Base-by-base conservation (phyloP, 2,329 filamentous ascomycete species). In the Cercospora sp. region DNA sequence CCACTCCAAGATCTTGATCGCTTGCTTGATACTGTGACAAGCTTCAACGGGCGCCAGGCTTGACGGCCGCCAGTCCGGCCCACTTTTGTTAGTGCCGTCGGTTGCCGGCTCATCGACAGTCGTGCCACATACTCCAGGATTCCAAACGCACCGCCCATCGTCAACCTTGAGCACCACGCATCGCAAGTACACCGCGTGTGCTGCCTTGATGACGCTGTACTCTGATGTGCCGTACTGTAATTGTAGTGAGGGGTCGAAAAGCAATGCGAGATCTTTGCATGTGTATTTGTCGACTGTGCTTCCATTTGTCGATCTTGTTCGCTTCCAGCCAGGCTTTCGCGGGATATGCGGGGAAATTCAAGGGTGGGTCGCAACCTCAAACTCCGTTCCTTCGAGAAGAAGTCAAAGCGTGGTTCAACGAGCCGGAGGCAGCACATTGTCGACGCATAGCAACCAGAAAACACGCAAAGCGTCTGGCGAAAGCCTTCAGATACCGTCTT, bases 291-390 rank as follows among this genome's bases (percentile, higher is more conserved):
- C 23, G 59, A 30, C 9, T 33, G 23, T 42, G 59, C 39, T 62
- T 5, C 36, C 45, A 67, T 61, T 60, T 42, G 65, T 48, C 65
- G 61, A 73, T 65, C 61, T 67, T 60, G 36, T 28, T 65, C 57
- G 55, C 39, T 45, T 65, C 9, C 13, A 51, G 26, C 55, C 39
- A 45, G 26, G 16, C 45, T 36, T 64, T 36, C 28, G 61, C 48
- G 31, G 61, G 42, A 36, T 30, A 33, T 53, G 63, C 62, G 62
- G 55, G 57, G 63, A 65, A 60, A 13, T 31, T 6, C 63, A 33
- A 65, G 63, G 12, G 31, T 51, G 30, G 33, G 30, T 36, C n/a
- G 16, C 18, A 8, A 59, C 18, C 30, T 64, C 28, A 36, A 39
- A 36, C 30, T 42, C 16, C 61, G 12, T 23, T 58, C 18, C 31